These are phyloP conservation scores for Penicillium sp. DNA, from an alignment of 2,329 filamentous ascomycete genomes.

Conservation along the genomic window DNA sequence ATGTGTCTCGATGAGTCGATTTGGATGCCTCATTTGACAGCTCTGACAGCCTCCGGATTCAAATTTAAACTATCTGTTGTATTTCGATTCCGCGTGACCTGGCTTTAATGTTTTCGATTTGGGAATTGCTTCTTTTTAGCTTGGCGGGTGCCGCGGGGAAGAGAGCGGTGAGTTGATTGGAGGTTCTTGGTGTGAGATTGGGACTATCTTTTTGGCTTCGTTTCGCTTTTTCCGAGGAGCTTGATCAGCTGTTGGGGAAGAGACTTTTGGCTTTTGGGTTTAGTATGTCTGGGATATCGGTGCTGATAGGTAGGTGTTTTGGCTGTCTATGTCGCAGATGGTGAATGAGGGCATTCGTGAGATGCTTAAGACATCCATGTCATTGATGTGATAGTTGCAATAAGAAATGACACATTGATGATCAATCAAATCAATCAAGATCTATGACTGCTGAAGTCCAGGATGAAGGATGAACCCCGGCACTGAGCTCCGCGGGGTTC, in stretches of 20 bases:
- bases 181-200: too few species aligned
- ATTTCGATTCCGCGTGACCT: too few species aligned
- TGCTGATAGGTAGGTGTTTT: background rate
- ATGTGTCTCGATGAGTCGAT: slow-evolving; percentile 3
- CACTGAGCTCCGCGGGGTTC: background rate
- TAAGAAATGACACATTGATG: background rate
- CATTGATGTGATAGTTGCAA: background rate
- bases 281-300: background rate
- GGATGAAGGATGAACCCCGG: too few species aligned
- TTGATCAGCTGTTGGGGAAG: background rate
- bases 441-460: background rate
- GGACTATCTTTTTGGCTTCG: background rate
- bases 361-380: background rate
- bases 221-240: background rate
- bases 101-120: too few species aligned
- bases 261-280: background rate
- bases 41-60: background rate
- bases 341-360: background rate
- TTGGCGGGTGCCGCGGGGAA: too few species aligned
- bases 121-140: too few species aligned
- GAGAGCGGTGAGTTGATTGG: too few species aligned
- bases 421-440: background rate
- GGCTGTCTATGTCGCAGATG: too few species aligned
- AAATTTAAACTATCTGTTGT: background rate
- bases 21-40: background rate